Base-by-base conservation (phyloP, 2,329 filamentous ascomycete species). In the Blumeriella jaapii region DNA sequence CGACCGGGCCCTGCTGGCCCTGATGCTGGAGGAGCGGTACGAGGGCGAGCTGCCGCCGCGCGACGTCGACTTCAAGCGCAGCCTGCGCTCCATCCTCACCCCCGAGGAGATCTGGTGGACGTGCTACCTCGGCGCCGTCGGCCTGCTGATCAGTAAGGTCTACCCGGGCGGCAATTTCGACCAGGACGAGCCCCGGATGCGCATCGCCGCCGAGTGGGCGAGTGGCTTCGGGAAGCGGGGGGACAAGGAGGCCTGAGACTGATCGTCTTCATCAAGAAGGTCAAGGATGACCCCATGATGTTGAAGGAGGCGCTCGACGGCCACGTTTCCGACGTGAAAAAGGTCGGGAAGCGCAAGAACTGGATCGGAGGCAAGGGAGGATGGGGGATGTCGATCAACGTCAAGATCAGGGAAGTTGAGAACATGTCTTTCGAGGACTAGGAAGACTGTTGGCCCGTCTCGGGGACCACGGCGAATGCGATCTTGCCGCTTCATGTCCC, bases 11-110 rank as follows among this genome's bases (percentile, higher is more conserved):
- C 51, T 74, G 3, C 60, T 82, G 1, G 74, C 72, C 0, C 59
- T 82, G 10, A 62, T 76, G 27, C 65, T 82, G 0, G 77, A 73
- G 46, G 72, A 77, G 35, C 62, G 77, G 29, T 80, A 76, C 57
- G 69, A 70, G 3, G 74, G 73, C 5, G 68, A 74, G 26, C 62
- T 82, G 2, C 67, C 70, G 2, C 70, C 72, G 0, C 63, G 63
- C 0, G 76, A 81, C 46, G 52, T 64, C 6, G 54, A 61, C 3
- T 74, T 78, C 47, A 69, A 71, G 19, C 52, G 58, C 1, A 62
- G 65, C 3, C 60, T 82, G 19, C 58, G 66, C 24, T 57, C 60
- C 22, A 60, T 80, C 3, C 55, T 78, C 2, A 69, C 68, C 0
- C 54, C 61, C 0, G 64, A 68, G 44, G 62, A 69, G 38, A 61